Evolutionary conservation across 176 grass and related monocot genomes (phyloP), one percentile per base, ranked within the genome.

Genomic region (Cenchrus purpureus): DNA sequence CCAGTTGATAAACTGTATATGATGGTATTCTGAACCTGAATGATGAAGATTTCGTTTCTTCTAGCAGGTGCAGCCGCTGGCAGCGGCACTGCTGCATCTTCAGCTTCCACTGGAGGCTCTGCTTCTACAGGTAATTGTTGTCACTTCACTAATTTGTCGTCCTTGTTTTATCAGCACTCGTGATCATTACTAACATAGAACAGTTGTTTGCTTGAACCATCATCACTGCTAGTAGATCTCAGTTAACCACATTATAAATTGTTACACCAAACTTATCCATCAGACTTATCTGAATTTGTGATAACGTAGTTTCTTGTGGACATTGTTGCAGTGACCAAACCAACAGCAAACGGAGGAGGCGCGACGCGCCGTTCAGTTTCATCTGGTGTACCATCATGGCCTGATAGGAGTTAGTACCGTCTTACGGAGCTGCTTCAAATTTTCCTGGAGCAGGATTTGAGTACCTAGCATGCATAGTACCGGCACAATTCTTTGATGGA

Each of bases 271-370:
- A 29, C 63, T 37, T 53, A 43, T 19, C 25, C 54, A 31, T 54
- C 31, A 64, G 42, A 31, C 1, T 4, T 32, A 46, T 1, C 19
- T 48, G 49, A 51, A 51, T 43, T 20, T 10, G 67, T 70, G 67
- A 70, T 46, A 14, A 52, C 29, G n/a, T 3, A 13, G 0, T 10
- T 37, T 8, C 11, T 20, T 69, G 7, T 55, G 11, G 1, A 12
- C 17, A 40, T 40, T 40, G 6, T 43, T 72, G 72, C 65, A 90
- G 88, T 73, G 65, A 61, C 79, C 49, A 90, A 86, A 51, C 88
- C 88, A 50, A 42, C 73, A 7, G 57, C 78, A 5, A 87, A 48
- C 32, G 60, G 43, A 53, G 69, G 60, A 32, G 31, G 60, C 8
- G 19, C 15, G n/a, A 45, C 5, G 3, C 51, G 22, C 34, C 60